Conservation (phyloP, 2,329 filamentous ascomycete genomes). For the Fusarium chlamydosporum region DNA sequence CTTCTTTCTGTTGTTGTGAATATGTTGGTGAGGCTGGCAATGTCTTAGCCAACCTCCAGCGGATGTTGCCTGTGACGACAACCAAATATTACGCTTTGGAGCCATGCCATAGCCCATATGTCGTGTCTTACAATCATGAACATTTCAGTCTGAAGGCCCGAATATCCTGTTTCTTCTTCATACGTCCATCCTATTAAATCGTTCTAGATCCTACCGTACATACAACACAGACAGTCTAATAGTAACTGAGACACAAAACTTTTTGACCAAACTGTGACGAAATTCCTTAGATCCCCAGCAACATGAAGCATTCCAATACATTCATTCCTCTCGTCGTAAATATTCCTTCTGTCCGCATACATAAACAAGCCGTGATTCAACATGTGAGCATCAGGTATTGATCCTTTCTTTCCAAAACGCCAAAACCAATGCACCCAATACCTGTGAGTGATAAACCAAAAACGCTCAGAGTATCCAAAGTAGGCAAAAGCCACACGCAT, state of each 20-base stretch:
- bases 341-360: conserved; percentile 19
- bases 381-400: conserved; percentile 24
- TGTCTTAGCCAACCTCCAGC: conserved; percentile 26
- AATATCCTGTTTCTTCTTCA: conserved; percentile 14
- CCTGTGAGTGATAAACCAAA: conserved; percentile 8
- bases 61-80: conserved; percentile 19
- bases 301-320: conserved; percentile 33
- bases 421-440: conserved; percentile 37
- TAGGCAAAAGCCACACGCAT: conserved; percentile 11
- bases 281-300: conserved; percentile 14
- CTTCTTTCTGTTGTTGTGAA: conserved; percentile 7
- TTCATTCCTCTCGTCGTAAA: conserved; percentile 26
- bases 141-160: conserved; percentile 7
- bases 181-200: conserved; percentile 4
- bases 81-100: conserved; percentile 7
- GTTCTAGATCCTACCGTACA: conserved; percentile 12
- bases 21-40: conserved; percentile 24
- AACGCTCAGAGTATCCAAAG: conserved; percentile 27
- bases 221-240: conserved; percentile 6
- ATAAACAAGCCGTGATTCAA: conserved; percentile 24
- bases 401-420: conserved; percentile 38
- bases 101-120: neutral
- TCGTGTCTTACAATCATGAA: conserved; percentile 5
- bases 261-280: conserved; percentile 13
- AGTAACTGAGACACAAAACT: conserved; percentile 28